Base-by-base conservation (phyloP, 768 basidiomycete genomes). In the Collybia nuda region DNA sequence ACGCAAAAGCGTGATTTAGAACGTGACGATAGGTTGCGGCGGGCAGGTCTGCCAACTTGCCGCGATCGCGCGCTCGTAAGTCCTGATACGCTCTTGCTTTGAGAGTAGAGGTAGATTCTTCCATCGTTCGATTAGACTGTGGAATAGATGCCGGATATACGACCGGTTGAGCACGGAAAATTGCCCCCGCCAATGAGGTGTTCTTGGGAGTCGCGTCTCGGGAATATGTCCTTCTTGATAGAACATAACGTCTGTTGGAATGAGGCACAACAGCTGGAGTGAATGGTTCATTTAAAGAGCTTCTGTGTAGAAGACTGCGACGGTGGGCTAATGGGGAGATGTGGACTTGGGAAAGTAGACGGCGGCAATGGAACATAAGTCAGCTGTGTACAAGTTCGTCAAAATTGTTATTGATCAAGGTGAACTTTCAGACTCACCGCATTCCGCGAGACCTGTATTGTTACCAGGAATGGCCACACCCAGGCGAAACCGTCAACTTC, bases 291-390 rank as follows among this genome's bases (percentile, higher is more conserved):
- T 62, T 23, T 47, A 62, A 40, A 52, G 57, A 52, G 59, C 59
- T 59, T 57, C 35, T n/a, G 46, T 17, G 23, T 47, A n/a, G 17
- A 39, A 44, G 53, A 35, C 48, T 47, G 42, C 48, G 53, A 50
- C 50, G 56, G 36, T 26, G 32, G 52, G 44, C 42, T 54, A 63
- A 51, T 57, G 65, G 69, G 48, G 61, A 63, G 59, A 70, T 63
- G 67, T 73, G 70, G 67, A 72, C 71, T 78, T 73, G 73, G 58
- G 72, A 69, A 61, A 78, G 66, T 68, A 76, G 68, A 71, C 70
- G 77, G 70, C 82, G 84, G 77, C 85, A 84, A 81, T 82, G 75
- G 72, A 77, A 85, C 85, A 87, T 87, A 84, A 80, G 83, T 87
- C 76, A 87, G 71, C 85, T 81, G 55, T 28, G 42, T n/a, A 36